These are phyloP conservation scores for Globisporangium okanoganense DNA, from an alignment of 352 stramenopile species.

Conservation along the genomic window DNA sequence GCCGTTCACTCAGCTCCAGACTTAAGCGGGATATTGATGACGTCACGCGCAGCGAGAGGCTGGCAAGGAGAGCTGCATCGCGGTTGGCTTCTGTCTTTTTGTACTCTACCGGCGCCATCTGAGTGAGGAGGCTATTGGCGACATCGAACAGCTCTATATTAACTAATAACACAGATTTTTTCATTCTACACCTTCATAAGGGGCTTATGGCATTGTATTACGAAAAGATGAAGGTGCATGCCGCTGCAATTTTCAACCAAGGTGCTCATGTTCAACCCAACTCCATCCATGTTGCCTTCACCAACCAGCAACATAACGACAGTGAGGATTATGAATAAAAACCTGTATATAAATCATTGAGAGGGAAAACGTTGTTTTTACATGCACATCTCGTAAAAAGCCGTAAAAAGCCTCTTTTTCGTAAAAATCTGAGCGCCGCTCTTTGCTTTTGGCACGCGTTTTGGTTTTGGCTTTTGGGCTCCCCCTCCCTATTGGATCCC, in stretches of 20 bases:
- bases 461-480: neutral
- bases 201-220: too few relatives aligned
- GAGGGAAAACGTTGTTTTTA: neutral
- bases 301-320: too few relatives aligned
- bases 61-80: neutral
- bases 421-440: neutral
- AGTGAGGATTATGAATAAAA: neutral
- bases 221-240: neutral
- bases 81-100: conserved; percentile 7
- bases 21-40: neutral
- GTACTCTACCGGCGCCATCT: conserved; percentile 4
- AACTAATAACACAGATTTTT: conserved; percentile 5
- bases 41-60: neutral
- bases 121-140: neutral
- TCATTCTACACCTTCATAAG: neutral
- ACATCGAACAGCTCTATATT: conserved; percentile 4
- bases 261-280: neutral
- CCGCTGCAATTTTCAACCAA: too few relatives aligned
- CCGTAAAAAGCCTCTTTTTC: neutral
- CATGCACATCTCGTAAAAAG: neutral
- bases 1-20: neutral
- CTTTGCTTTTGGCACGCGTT: neutral
- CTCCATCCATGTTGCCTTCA: too few relatives aligned
- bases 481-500: conserved; percentile 5
- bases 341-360: neutral